Evolutionary conservation across 2,329 filamentous ascomycete genomes (phyloP).

Genomic region (Calonectria pteridis): DNA sequence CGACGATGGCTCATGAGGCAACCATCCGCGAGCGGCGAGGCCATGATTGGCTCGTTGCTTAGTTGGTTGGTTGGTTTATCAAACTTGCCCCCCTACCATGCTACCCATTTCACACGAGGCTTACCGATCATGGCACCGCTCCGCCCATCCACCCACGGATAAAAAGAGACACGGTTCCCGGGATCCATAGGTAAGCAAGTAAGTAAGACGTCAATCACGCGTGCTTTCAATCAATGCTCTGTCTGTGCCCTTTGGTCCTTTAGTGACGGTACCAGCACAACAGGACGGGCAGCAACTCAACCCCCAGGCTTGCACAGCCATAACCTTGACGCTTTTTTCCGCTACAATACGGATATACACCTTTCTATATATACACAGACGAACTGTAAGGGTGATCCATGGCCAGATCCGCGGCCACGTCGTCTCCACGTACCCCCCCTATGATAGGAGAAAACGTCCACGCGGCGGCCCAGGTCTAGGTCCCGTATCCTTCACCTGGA

Average conservation of each 20-base stretch:
- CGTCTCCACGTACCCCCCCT: conserved; percentile 9
- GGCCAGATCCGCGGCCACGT: conserved; percentile 7
- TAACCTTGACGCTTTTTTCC: background rate
- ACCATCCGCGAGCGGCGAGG: background rate
- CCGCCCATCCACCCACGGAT: background rate
- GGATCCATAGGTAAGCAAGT: background rate
- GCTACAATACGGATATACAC: background rate
- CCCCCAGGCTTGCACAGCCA: background rate
- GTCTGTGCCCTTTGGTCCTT: background rate
- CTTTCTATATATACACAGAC: background rate
- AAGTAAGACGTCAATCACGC: background rate
- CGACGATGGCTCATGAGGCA: background rate
- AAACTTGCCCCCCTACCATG: background rate
- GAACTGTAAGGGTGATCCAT: background rate
- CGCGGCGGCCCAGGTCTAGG: background rate
- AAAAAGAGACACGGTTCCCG: background rate
- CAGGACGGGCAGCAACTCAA: background rate
- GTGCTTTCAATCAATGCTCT: background rate
- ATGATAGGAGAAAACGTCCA: background rate
- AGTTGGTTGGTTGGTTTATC: background rate
- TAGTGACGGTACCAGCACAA: background rate
- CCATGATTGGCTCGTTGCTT: background rate
- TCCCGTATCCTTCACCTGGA: background rate
- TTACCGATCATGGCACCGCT: conserved; percentile 7
- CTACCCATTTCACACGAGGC: background rate